phyloP scores from a whole-genome alignment of 352 stramenopile species.

The Phytophthora sp. region DNA sequence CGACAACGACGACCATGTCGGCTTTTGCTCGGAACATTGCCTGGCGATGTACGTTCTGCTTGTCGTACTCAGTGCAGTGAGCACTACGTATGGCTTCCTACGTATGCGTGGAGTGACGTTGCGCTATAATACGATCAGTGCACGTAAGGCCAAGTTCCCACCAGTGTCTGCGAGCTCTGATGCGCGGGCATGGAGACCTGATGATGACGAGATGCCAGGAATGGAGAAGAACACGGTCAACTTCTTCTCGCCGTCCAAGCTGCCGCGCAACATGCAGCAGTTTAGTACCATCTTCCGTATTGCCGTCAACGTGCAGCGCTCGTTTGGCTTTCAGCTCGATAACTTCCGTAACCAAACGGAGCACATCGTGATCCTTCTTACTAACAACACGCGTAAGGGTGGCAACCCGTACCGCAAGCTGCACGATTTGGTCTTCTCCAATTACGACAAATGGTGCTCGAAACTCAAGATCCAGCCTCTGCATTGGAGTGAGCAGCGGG shows the following conservation, averaged over 20 bases:
- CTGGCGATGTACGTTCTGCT: constrained; percentile 70
- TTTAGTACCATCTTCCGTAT: constrained; percentile 85
- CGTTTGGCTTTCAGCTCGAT: constrained; percentile 84
- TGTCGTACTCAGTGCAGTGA: constrained; percentile 40
- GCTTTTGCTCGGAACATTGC: constrained; percentile 67
- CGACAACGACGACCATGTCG: constrained; percentile 42
- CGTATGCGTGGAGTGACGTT: constrained; percentile 39
- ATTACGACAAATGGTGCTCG: constrained; percentile 90
- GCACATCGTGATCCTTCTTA: constrained; percentile 96
- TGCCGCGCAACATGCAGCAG: constrained; percentile 85
- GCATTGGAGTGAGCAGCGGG: constrained; percentile 70
- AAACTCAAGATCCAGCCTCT: constrained; percentile 80
- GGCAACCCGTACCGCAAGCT: constrained; percentile 85
- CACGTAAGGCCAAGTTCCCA: constrained; percentile 50
- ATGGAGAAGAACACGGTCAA: constrained; percentile 66
- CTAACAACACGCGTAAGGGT: constrained; percentile 89
- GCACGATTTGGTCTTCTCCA: constrained; percentile 85
- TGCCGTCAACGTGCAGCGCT: constrained; percentile 85
- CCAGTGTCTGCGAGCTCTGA: constrained; percentile 81
- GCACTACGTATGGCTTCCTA: constrained; percentile 61
- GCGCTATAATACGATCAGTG: constrained; percentile 33
- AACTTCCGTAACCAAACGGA: constrained; percentile 97
- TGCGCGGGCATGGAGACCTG: constrained; percentile 68
- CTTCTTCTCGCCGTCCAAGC: constrained; percentile 76
- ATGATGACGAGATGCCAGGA: constrained; percentile 32